Evolutionary conservation across 176 grass and related monocot genomes (phyloP).

Genomic region (sorghum (Sorghum bicolor)): DNA sequence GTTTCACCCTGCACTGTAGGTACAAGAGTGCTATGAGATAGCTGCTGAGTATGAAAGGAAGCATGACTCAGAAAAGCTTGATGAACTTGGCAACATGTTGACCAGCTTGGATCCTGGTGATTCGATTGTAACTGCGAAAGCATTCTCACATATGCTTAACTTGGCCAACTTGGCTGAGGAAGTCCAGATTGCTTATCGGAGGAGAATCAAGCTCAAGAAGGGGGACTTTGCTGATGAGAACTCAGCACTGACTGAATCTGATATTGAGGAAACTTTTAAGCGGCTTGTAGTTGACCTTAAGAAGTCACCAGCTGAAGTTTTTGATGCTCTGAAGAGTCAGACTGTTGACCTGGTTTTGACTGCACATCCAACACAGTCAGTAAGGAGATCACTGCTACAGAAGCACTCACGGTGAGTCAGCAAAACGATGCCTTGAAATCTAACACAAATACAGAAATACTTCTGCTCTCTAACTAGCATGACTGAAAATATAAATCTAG

Average conservation of each 20-base stretch:
- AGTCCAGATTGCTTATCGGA: slow-evolving; percentile 44
- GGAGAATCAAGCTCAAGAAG: slow-evolving; percentile 44
- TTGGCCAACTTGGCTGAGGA: slow-evolving; percentile 49
- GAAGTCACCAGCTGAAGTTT: slow-evolving; percentile 37
- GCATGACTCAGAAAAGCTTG: slow-evolving; percentile 19
- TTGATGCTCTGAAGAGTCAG: slow-evolving; percentile 46
- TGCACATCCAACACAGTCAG: slow-evolving; percentile 43
- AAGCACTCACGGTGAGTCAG: slow-evolving; percentile 37
- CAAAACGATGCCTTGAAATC: not conserved
- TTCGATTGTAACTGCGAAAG: slow-evolving; percentile 31
- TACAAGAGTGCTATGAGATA: slow-evolving; percentile 46
- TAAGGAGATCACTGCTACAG: slow-evolving; percentile 41
- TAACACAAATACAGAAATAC: not conserved
- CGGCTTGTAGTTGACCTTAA: slow-evolving; percentile 33
- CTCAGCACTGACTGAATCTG: slow-evolving; percentile 38
- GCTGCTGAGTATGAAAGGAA: slow-evolving; percentile 42
- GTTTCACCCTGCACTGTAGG: not conserved
- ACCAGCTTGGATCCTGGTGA: slow-evolving; percentile 43
- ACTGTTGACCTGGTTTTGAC: slow-evolving; percentile 47
- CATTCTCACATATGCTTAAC: slow-evolving; percentile 48
- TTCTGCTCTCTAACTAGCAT: not conserved
- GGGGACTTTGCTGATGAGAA: slow-evolving; percentile 48
- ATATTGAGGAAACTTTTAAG: slow-evolving; percentile 46
- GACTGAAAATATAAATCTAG: slow-evolving; percentile 9
- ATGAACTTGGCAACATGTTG: slow-evolving; percentile 37